Base-by-base conservation (phyloP, 257 asterid genomes). In the Penstemon newberryi region DNA sequence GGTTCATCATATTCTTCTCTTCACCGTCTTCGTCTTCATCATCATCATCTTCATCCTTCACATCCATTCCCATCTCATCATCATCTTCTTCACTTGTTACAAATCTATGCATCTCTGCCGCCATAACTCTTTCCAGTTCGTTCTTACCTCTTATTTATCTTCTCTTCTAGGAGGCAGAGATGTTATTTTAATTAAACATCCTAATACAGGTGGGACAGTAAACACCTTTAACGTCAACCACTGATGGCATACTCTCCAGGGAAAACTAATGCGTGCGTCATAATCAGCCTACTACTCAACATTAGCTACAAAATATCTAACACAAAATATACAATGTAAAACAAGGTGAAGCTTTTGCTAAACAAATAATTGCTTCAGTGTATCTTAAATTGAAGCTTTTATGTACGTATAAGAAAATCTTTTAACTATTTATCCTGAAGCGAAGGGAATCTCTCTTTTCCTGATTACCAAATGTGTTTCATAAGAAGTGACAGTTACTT, bases 21-120 rank as follows among this genome's bases (percentile, higher is more conserved):
- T 85, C 90, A 37, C 80, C 92, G 3, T 84, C 90, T 4, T 77
- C 87, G 10, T 83, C 83, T 33, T 83, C 97, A 5, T 87, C 97
- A 43, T 80, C 97, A 36, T 89, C 95, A 70, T 83, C 95, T 82
- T 86, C 96, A 72, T 85, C 97, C 80, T 92, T 93, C 79, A 93
- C 91, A 78, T 88, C 97, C 92, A 89, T 86, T 63, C 90, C 97
- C 95, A 88, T 86, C 60, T 93, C 97, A 45, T 88, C 99, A 68
- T 90, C 98, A 38, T 91, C 96, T 65, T 93, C 97, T 75, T 90
- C 99, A 67, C 89, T 85, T 7, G 81, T 73, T 45, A 79, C 88
- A 67, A 88, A 93, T 75, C 92, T 87, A 71, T 81, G 97, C 82
- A 88, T 86, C 81, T 84, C 89, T 25, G 86, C 61, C 0, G 89